Conservation (phyloP, 176 grass and related monocot species). For the Typha latifolia region DNA sequence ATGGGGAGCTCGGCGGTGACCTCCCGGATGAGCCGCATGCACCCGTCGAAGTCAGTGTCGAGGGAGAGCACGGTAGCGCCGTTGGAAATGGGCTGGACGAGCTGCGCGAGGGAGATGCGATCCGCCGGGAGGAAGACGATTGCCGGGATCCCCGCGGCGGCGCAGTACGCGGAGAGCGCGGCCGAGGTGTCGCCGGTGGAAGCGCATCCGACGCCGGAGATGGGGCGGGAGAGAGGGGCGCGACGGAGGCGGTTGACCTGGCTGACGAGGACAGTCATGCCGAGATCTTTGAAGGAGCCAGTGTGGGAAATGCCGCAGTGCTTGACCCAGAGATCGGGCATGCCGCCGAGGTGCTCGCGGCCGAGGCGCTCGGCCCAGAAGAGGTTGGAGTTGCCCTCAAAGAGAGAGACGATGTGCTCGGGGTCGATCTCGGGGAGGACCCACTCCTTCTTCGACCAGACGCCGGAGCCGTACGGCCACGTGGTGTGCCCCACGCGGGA, state of each 20-base stretch:
- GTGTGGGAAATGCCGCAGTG: slow-evolving; percentile 99
- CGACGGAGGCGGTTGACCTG: slow-evolving; percentile 90
- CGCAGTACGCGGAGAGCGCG: slow-evolving; percentile 80
- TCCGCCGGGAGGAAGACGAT: slow-evolving; percentile 82
- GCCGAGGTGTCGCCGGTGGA: slow-evolving; percentile 96
- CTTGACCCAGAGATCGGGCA: slow-evolving; percentile 97
- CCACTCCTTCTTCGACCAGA: slow-evolving; percentile 98
- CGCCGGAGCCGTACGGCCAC: slow-evolving; percentile 95
- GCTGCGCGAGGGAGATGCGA: slow-evolving; percentile 80
- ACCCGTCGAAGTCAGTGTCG: slow-evolving; percentile 85
- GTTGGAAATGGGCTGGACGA: slow-evolving; percentile 88
- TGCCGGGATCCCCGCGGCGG: slow-evolving; percentile 76
- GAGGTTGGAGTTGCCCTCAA: slow-evolving; percentile 97
- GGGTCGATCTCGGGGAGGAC: slow-evolving; percentile 77
- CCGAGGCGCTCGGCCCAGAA: slow-evolving; percentile 95
- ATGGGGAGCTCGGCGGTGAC: slow-evolving; percentile 84
- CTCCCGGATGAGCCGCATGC: slow-evolving; percentile 90
- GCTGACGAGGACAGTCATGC: slow-evolving; percentile 95
- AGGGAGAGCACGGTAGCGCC: slow-evolving; percentile 91
- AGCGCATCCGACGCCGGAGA: slow-evolving; percentile 71
- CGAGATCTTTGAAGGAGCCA: slow-evolving; percentile 94
- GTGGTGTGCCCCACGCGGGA: slow-evolving; percentile 69
- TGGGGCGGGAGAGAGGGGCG: slow-evolving; percentile 61
- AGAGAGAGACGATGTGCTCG: slow-evolving; percentile 90
- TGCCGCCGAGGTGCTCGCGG: slow-evolving; percentile 74